These are phyloP conservation scores for Penicillium paxilli DNA, from an alignment of 495 filamentous ascomycete species.

Conservation along the genomic window DNA sequence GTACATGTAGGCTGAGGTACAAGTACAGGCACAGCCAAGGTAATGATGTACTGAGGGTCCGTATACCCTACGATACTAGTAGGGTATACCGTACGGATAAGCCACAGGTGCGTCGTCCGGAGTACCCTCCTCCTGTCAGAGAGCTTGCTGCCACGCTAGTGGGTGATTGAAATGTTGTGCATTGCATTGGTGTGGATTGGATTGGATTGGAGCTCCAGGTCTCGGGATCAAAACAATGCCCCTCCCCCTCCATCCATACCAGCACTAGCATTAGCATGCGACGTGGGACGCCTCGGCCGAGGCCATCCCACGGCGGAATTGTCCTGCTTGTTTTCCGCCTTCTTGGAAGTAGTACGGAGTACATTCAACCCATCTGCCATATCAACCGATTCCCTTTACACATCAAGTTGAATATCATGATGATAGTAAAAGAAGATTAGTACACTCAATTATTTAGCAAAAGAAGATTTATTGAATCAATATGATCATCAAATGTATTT, in stretches of 20 bases:
- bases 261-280: too few relatives aligned
- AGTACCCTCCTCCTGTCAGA: conserved; percentile 10
- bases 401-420: too few relatives aligned
- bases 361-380: too few relatives aligned
- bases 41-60: too few relatives aligned
- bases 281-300: conserved; percentile 9
- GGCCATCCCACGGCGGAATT: conserved; percentile 13
- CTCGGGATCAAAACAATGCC: neutral
- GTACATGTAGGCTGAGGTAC: neutral
- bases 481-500: neutral
- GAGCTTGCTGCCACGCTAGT: conserved; percentile 5
- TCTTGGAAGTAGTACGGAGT: neutral
- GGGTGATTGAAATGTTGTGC: conserved; percentile 20
- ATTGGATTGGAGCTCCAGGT: too few relatives aligned
- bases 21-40: neutral
- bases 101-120: conserved; percentile 1
- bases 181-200: conserved; percentile 24
- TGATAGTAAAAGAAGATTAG: too few relatives aligned
- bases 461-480: neutral
- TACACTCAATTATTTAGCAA: too few relatives aligned
- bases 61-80: too few relatives aligned
- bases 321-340: conserved; percentile 8
- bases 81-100: neutral
- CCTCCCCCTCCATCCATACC: conserved; percentile 12
- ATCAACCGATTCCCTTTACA: too few relatives aligned